Evolutionary conservation across 352 stramenopile genomes (phyloP).

Genomic region (Globisporangium mamillatum): DNA sequence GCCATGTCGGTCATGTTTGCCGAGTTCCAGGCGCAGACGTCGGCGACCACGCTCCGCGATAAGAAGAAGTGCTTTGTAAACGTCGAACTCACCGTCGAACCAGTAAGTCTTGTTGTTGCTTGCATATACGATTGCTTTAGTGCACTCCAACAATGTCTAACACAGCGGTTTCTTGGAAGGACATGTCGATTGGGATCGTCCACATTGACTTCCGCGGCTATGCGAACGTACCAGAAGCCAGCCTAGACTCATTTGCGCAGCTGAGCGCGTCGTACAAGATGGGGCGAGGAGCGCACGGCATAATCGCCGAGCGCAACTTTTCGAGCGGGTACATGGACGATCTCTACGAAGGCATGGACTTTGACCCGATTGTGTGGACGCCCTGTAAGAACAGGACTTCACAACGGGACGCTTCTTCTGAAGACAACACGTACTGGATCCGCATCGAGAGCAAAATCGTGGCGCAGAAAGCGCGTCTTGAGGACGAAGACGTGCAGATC

Average conservation of each 20-base stretch:
- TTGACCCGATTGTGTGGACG: constrained; percentile 25
- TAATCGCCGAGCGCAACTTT: constrained; percentile 18
- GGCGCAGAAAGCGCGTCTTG: constrained; percentile 15
- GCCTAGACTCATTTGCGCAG: constrained; percentile 1
- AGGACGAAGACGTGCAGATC: constrained; percentile 28
- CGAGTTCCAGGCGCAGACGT: constrained; percentile 25
- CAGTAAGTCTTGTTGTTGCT: constrained; percentile 10
- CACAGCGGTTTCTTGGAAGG: constrained; percentile 12
- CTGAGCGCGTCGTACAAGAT: constrained; percentile 25
- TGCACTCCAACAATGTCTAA: not conserved
- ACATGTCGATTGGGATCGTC: constrained; percentile 33
- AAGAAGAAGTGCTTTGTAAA: constrained; percentile 26
- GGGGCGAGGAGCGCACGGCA: not conserved
- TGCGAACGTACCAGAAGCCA: constrained; percentile 21
- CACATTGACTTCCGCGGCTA: constrained; percentile 35
- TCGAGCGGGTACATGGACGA: constrained; percentile 20
- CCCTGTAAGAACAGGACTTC: constrained; percentile 13
- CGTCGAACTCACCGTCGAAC: constrained; percentile 23
- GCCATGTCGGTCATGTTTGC: constrained; percentile 29
- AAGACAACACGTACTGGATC: constrained; percentile 22
- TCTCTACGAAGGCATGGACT: constrained; percentile 27
- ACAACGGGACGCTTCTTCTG: not conserved
- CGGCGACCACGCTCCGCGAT: constrained; percentile 7
- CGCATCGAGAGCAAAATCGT: constrained; percentile 25
- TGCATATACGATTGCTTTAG: not conserved